Evolutionary conservation across 1,139 yeast species (phyloP), one percentile per base, ranked within the genome.

Genomic region (Taphrina pruni): DNA sequence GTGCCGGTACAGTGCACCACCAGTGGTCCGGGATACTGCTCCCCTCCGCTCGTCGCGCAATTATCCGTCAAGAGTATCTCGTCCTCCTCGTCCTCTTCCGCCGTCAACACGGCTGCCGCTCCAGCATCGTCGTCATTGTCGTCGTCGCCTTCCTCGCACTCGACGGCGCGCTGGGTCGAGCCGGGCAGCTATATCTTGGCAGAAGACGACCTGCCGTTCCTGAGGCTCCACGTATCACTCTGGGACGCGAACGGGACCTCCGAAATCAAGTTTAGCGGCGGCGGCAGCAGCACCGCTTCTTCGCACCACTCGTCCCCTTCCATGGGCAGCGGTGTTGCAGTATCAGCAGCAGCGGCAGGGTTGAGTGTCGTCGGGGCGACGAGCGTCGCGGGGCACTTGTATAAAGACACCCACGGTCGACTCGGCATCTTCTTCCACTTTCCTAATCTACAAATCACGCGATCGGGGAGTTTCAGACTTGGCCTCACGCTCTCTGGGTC

Each of bases 181-280:
- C 48, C 43, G 9, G 55, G 54, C 39, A 32, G 20, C 14, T 36
- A 38, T 12, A 38, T 48, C 7, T 11, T 41, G 32, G 57, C 50
- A 11, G 61, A 54, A 21, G 61, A 54, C 14, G 61, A 64, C 38
- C 45, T 64, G 61, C 60, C 67, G n/a, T 38, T 55, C 38, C 67
- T 64, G 48, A 7, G 45, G 14, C 52, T 56, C 12, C 39, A 20
- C 9, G 60, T 62, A 7, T 62, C 66, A 6, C 50, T 62, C 17
- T 52, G 66, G 60, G 51, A 46, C 12, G 9, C 67, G n/a, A 39
- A 20, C 38, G 60, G 60, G 2, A n/a, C 17, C 21, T 12, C 12
- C 20, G 14, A 20, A 39, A 54, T 48, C 21, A 32, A 48, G 43
- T 20, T 60, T 17, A 45, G 48, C 11, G n/a, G 14, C 12, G 54